Conservation (phyloP, 2,329 filamentous ascomycete species). For the Ophiostoma australiae region DNA sequence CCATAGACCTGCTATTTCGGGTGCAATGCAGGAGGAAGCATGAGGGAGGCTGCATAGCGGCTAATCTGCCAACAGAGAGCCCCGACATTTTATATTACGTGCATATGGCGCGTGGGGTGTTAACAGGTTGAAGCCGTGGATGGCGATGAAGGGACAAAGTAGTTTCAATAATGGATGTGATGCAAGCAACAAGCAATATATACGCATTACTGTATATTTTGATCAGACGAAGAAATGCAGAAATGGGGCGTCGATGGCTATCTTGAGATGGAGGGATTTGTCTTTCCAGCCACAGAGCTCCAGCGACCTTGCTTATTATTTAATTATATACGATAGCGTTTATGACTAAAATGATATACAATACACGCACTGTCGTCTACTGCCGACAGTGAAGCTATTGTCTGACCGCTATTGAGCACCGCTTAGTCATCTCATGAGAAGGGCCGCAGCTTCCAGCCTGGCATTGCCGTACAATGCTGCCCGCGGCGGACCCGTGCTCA, state of each 20-base stretch:
- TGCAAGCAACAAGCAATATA: not conserved
- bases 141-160: not conserved
- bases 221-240: not conserved
- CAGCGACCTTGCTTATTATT: too few relatives aligned
- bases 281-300: not conserved
- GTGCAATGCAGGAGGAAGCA: not conserved
- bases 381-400: too few relatives aligned
- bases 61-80: not conserved
- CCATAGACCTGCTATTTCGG: not conserved
- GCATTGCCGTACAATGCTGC: not conserved
- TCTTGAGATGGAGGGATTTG: too few relatives aligned
- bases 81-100: not conserved
- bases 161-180: not conserved
- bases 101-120: constrained; percentile 1
- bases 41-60: not conserved
- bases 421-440: not conserved
- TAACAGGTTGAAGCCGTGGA: not conserved
- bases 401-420: too few relatives aligned
- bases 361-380: too few relatives aligned
- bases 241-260: too few relatives aligned
- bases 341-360: not conserved
- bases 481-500: not conserved
- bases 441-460: not conserved
- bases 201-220: not conserved
- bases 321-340: too few relatives aligned